phyloP scores from a whole-genome alignment of 805 yeast species.

The Alloascoidea hylecoeti region DNA sequence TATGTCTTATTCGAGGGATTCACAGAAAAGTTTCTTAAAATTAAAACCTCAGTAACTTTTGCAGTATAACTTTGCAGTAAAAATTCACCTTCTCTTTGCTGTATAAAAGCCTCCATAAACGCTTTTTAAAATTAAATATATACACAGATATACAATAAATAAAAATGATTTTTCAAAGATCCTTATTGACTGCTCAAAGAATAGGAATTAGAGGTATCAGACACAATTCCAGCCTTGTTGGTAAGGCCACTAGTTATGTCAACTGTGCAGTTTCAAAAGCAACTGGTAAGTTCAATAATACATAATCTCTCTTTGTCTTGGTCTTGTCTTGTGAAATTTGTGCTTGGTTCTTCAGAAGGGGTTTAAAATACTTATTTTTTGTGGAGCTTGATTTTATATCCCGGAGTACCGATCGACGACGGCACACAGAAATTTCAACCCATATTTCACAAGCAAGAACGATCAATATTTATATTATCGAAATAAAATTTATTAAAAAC shows the following conservation, averaged over 20 bases:
- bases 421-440: slow-evolving; percentile 7
- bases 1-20: too few species aligned
- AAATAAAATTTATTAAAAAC: neutral
- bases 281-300: slow-evolving; percentile 20
- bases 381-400: neutral
- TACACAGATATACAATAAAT: too few species aligned
- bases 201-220: slow-evolving; percentile 17
- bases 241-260: slow-evolving; percentile 22
- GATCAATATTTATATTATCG: neutral
- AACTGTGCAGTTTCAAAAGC: slow-evolving; percentile 15
- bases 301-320: slow-evolving; percentile 4
- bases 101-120: too few species aligned
- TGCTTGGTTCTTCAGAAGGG: too few species aligned
- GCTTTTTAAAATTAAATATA: too few species aligned
- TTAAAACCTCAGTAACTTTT: too few species aligned
- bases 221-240: slow-evolving; percentile 19
- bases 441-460: slow-evolving; percentile 3
- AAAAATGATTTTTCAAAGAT: neutral
- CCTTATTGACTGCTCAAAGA: slow-evolving; percentile 12
- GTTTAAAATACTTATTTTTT: slow-evolving; percentile 10
- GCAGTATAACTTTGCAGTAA: too few species aligned
- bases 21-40: too few species aligned
- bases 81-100: too few species aligned
- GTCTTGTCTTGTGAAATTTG: too few species aligned
- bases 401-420: neutral